These are phyloP conservation scores for Lactarius sanguifluus DNA, from an alignment of 768 basidiomycete genomes.

Conservation along the genomic window DNA sequence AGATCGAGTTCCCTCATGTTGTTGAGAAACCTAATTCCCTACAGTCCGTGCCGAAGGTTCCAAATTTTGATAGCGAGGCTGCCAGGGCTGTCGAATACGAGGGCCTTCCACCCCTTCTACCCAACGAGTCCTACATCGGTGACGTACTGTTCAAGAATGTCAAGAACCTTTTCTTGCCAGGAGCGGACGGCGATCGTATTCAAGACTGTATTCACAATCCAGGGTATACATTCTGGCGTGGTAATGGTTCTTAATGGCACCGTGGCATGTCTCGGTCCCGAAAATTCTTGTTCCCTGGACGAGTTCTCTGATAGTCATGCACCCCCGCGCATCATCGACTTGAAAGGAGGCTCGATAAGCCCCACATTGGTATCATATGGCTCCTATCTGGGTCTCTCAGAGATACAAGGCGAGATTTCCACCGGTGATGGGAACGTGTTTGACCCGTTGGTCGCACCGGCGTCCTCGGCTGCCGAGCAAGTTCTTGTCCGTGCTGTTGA, in stretches of 20 bases:
- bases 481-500: constrained; percentile 66
- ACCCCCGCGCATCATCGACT: constrained; percentile 46
- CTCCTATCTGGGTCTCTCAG: constrained; percentile 64
- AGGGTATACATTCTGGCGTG: constrained; percentile 26
- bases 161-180: constrained; percentile 35
- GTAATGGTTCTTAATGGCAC: constrained; percentile 44
- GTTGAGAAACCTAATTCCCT: constrained; percentile 32
- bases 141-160: constrained; percentile 69
- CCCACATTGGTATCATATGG: constrained; percentile 76
- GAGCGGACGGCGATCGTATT: constrained; percentile 35
- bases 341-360: constrained; percentile 67
- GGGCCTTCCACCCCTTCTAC: constrained; percentile 70
- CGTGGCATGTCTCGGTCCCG: constrained; percentile 50
- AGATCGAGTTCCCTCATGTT: constrained; percentile 46
- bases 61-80: constrained; percentile 71
- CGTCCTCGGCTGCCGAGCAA: constrained; percentile 52
- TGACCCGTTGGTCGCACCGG: constrained; percentile 50
- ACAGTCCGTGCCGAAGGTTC: constrained; percentile 52
- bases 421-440: constrained; percentile 66
- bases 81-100: constrained; percentile 59
- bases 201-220: constrained; percentile 39
- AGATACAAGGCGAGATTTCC: constrained; percentile 65
- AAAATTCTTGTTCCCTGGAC: constrained; percentile 33
- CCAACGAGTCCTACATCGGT: constrained; percentile 39
- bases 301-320: constrained; percentile 30